Conservation (phyloP, 805 yeast genomes). For the Cyberlindnera euphorbiae region DNA sequence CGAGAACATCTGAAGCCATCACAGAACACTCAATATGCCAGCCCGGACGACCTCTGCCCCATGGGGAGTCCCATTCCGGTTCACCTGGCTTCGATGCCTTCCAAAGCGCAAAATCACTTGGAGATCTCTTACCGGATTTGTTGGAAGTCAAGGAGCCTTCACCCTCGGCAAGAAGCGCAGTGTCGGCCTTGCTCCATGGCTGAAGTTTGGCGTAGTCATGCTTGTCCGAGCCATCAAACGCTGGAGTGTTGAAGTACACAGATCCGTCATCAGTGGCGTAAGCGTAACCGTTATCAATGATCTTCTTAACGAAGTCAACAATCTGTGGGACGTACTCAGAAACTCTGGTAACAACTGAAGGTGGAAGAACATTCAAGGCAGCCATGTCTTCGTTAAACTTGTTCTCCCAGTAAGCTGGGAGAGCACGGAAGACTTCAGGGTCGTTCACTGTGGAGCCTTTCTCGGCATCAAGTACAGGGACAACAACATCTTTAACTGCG, state of each 20-base stretch:
- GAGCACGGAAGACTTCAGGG: slow-evolving; percentile 72
- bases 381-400: slow-evolving; percentile 84
- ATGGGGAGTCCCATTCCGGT: slow-evolving; percentile 91
- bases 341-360: slow-evolving; percentile 86
- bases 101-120: slow-evolving; percentile 95
- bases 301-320: slow-evolving; percentile 67
- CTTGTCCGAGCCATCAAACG: slow-evolving; percentile 63
- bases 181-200: slow-evolving; percentile 95
- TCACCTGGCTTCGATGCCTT: slow-evolving; percentile 95
- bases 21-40: slow-evolving; percentile 99
- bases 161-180: slow-evolving; percentile 84
- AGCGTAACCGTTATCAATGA: slow-evolving; percentile 78
- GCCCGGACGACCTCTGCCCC: slow-evolving; percentile 98
- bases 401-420: slow-evolving; percentile 88
- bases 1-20: slow-evolving; percentile 90
- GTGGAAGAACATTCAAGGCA: slow-evolving; percentile 75
- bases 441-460: slow-evolving; percentile 77
- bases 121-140: slow-evolving; percentile 57
- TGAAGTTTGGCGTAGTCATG: slow-evolving; percentile 94
- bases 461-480: slow-evolving; percentile 65
- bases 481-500: slow-evolving; percentile 67
- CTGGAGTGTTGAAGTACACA: slow-evolving; percentile 89
- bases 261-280: slow-evolving; percentile 83
- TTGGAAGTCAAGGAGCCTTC: slow-evolving; percentile 75
- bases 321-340: slow-evolving; percentile 95